Base-by-base conservation (phyloP, 2,329 filamentous ascomycete species). In the Hymenoscyphus fraxineus region DNA sequence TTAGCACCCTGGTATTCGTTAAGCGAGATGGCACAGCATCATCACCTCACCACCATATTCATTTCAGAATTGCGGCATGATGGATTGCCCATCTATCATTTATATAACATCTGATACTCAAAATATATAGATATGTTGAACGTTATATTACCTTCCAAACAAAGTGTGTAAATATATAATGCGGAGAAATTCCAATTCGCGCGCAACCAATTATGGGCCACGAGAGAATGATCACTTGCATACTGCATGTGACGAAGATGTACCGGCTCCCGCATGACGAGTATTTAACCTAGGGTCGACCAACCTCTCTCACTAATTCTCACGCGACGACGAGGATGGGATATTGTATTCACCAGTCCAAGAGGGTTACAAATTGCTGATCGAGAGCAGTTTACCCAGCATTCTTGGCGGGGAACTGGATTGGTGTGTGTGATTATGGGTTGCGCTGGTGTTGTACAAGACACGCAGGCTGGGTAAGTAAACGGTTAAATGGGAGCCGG, bases 191-290 rank as follows among this genome's bases (percentile, higher is more conserved):
- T 27, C 6, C 15, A 51, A 51, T 51, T 7, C 44, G 9, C 35
- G 35, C 35, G 35, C 35, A 6, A 35, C 44, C 12, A 51, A 51
- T 51, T 19, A 51, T 51, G 13, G 27, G 12, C 41, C 41, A 47
- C n/a, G 5, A 47, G 13, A 13, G 15, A 47, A 7, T 22, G 44
- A 22, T 51, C 44, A 51, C 44, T 51, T 51, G 44, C 44, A 51
- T 51, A 7, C 19, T 51, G 44, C 44, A 22, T 51, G 44, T 51
- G 44, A 51, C 15, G 41, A n/a, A 19, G 22, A 22, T 10, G 35
- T 22, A 51, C 44, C 44, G 44, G 44, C 44, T 51, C 44, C 44
- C 44, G 44, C 44, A 51, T 51, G 44, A 51, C 44, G 44, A 51
- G n/a, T 51, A 22, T 19, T 10, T 47, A 47, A 7, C n/a, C 44